A percentile compares a stretch with the other conserved stretches of the same genome.
phyloP scores from a whole-genome alignment of 805 yeast species.

The Wickerhamiella hasegawae region DNA sequence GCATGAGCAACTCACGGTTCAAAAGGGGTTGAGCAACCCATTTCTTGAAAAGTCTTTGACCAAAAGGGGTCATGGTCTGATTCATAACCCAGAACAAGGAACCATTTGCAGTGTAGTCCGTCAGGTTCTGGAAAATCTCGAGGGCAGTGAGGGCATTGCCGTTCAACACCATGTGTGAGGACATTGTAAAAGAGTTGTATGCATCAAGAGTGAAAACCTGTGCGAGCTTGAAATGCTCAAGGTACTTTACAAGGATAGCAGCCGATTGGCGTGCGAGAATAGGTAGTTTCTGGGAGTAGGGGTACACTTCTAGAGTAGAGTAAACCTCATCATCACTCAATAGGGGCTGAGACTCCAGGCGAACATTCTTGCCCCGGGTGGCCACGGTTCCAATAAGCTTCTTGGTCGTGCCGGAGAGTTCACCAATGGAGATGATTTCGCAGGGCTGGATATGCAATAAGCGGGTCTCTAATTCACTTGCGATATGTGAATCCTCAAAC shows the following conservation, averaged over 20 bases:
- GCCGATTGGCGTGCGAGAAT: background rate
- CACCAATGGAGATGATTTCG: conserved; percentile 43
- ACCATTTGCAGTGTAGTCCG: conserved; percentile 43
- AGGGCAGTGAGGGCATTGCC: conserved; percentile 52
- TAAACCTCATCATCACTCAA: conserved; percentile 7
- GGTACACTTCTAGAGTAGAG: background rate
- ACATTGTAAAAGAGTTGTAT: conserved; percentile 33
- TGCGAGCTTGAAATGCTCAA: conserved; percentile 48
- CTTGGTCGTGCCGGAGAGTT: conserved; percentile 18
- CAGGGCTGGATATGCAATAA: conserved; percentile 59
- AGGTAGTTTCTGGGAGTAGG: conserved; percentile 1
- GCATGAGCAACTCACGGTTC: conserved; percentile 34
- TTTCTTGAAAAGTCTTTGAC: conserved; percentile 42
- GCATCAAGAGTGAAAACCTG: conserved; percentile 38
- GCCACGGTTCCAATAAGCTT: conserved; percentile 3
- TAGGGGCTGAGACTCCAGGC: conserved; percentile 11
- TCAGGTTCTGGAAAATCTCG: conserved; percentile 56
- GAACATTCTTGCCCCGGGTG: conserved; percentile 1
- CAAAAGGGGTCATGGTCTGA: conserved; percentile 66
- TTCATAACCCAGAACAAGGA: conserved; percentile 67
- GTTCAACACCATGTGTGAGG: conserved; percentile 37
- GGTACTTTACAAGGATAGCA: conserved; percentile 28
- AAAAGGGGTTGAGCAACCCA: conserved; percentile 71
- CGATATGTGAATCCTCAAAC: conserved; percentile 41
- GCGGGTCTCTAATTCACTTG: conserved; percentile 59